Evolutionary conservation across 192 early-diverging fungal genomes (phyloP), one percentile per base, ranked within the genome.

Genomic region (Backusella tuberculispora): DNA sequence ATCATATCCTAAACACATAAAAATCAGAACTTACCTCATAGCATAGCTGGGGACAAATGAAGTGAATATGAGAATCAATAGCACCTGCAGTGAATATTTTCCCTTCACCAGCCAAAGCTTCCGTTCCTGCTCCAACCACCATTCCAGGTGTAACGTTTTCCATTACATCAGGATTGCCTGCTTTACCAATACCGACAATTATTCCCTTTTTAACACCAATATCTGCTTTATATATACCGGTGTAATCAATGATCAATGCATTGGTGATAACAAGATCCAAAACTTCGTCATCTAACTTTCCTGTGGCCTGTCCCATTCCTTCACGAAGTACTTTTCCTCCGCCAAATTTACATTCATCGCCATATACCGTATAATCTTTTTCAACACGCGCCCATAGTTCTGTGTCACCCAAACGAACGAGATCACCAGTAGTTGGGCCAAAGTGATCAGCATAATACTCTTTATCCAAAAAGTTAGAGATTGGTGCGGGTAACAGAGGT

Each of bases 161-260:
- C 96, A 98, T 98, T 14, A 96, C 91, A 79, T 97, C 93, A 5
- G 97, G 96, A 80, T 99, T 99, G n/a, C 96, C 97, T 40, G 97
- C 94, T 80, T 99, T 99, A 50, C 96, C 97, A 68, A 99, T 98
- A 14, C 93, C 95, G 9, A 83, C 84, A 75, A 99, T 98, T 29
- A 87, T 74, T 14, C 96, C 95, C 29, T 89, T 84, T 69, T 92
- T 92, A 69, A 99, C 88, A 66, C 97, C 97, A 79, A 99, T 97
- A 75, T 99, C 97, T 6, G 97, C 96, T 89, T 99, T 99, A 84
- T 94, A 96, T 46, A 99, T 94, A 26, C 97, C 97, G 24, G 93
- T 94, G 64, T 93, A 95, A 83, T 99, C 97, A 43, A 99, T 77
- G 71, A 99, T 91, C 21, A 98, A 76, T 1, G 92, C 94, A 77